Percentiles rank a stretch among this genome's conserved stretches.
phyloP scores from a whole-genome alignment of 2,329 filamentous ascomycete genomes.

The Penicillium sp. region DNA sequence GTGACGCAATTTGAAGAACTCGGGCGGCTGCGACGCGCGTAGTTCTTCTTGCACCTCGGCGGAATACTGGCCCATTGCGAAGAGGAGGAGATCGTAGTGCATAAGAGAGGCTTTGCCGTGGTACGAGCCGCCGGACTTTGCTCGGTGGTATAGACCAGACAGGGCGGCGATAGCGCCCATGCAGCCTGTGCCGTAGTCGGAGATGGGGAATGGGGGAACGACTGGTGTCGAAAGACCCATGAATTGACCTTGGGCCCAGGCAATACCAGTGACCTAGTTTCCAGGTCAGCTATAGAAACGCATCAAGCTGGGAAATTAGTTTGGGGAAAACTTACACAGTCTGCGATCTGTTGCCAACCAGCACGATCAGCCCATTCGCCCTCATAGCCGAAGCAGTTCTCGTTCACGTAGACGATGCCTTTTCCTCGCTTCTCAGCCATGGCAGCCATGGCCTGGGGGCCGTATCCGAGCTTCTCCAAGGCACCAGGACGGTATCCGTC shows the following conservation, averaged over 20 bases:
- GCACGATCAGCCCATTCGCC: conserved; percentile 63
- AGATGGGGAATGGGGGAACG: conserved; percentile 53
- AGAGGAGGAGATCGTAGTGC: conserved; percentile 67
- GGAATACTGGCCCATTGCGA: conserved; percentile 59
- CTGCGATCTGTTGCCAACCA: conserved; percentile 72
- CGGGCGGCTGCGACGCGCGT: conserved; percentile 48
- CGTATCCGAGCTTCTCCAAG: conserved; percentile 63
- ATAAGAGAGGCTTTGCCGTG: conserved; percentile 62
- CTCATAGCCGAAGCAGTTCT: conserved; percentile 68
- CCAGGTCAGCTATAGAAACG: not conserved
- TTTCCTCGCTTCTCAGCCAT: conserved; percentile 56
- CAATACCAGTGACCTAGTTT: conserved; percentile 40
- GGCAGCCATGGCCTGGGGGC: conserved; percentile 53
- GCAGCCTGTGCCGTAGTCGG: conserved; percentile 68
- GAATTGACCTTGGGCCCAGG: conserved; percentile 44
- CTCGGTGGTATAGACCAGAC: conserved; percentile 61
- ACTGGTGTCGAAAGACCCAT: conserved; percentile 40
- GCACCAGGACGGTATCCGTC: conserved; percentile 70
- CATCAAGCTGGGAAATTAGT: not conserved
- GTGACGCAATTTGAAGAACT: conserved; percentile 59
- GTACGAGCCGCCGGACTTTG: conserved; percentile 64
- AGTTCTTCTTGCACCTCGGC: conserved; percentile 53
- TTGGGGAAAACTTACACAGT: conserved; percentile 52
- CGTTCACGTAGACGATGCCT: conserved; percentile 68
- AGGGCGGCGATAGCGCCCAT: conserved; percentile 68